phyloP scores from a whole-genome alignment of 257 asterid genomes.

The Catharanthus roseus region DNA sequence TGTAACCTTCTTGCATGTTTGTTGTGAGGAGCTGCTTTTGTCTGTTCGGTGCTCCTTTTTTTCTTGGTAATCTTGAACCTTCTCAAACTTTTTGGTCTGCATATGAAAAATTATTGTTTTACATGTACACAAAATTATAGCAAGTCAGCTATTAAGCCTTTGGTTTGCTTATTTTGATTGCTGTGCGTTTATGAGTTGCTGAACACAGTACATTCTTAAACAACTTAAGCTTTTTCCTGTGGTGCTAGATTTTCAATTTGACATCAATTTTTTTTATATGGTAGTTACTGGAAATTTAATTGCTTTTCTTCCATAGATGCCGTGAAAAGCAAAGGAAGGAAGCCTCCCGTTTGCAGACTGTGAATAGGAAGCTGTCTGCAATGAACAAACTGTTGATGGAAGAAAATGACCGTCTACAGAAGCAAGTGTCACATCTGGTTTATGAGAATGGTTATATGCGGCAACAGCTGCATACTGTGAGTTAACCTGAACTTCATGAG shows the following conservation, averaged over 20 bases:
- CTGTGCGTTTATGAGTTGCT: background rate
- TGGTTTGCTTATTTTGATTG: background rate
- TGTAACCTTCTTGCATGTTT: background rate
- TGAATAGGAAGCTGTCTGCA: conserved; percentile 78
- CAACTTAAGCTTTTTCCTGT: background rate
- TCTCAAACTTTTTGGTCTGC: background rate
- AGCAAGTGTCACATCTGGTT: conserved; percentile 83
- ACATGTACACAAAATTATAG: background rate
- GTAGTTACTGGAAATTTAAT: background rate
- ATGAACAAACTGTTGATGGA: conserved; percentile 95
- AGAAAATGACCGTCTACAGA: conserved; percentile 93
- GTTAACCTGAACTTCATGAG: conserved; percentile 12
- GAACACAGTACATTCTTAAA: background rate
- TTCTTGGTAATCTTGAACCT: background rate
- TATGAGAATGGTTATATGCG: conserved; percentile 88
- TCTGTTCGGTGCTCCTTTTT: background rate
- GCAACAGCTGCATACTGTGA: conserved; percentile 67
- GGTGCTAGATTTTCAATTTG: background rate
- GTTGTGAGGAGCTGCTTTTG: background rate
- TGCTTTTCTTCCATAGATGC: conserved; percentile 40
- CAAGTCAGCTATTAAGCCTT: background rate
- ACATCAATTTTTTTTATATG: background rate
- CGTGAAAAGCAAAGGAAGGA: conserved; percentile 95
- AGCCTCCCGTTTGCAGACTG: conserved; percentile 75
- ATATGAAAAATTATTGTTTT: background rate